Evolutionary conservation across 352 stramenopile genomes (phyloP).

Genomic region (Pythium chondricola): DNA sequence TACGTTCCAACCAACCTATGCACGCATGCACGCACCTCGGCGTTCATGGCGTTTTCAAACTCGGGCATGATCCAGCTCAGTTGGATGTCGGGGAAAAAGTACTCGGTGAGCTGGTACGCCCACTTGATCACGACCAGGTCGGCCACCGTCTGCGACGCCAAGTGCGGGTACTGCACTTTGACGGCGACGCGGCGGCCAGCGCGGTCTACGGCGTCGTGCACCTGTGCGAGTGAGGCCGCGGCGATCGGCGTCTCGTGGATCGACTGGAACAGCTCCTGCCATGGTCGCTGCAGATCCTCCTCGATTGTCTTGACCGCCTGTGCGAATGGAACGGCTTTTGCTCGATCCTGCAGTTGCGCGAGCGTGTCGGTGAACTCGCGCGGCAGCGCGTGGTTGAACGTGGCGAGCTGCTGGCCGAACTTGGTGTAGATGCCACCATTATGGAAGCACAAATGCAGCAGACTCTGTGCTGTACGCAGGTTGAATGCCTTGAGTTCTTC

Average conservation of each 20-base stretch:
- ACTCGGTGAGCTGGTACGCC: slow-evolving; percentile 54
- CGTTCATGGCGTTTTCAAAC: slow-evolving; percentile 76
- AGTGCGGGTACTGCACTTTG: slow-evolving; percentile 93
- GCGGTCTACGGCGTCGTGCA: slow-evolving; percentile 90
- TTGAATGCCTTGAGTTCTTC: slow-evolving; percentile 55
- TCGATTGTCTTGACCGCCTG: slow-evolving; percentile 44
- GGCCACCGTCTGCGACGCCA: slow-evolving; percentile 71
- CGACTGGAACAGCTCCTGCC: slow-evolving; percentile 82
- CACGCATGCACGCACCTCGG: slow-evolving; percentile 54
- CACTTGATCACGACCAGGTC: slow-evolving; percentile 73
- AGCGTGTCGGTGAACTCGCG: slow-evolving; percentile 92
- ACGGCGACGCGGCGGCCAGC: slow-evolving; percentile 90
- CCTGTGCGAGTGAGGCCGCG: slow-evolving; percentile 94
- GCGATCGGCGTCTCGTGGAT: slow-evolving; percentile 93
- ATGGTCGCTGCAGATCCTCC: slow-evolving; percentile 50
- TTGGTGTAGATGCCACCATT: slow-evolving; percentile 98
- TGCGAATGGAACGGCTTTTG: slow-evolving; percentile 64
- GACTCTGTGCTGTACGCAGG: slow-evolving; percentile 73
- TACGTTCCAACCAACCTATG: background rate
- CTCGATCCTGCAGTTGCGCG: slow-evolving; percentile 88
- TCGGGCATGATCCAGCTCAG: slow-evolving; percentile 95
- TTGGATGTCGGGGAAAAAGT: slow-evolving; percentile 89
- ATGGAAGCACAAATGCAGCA: slow-evolving; percentile 87
- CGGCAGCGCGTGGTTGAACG: slow-evolving; percentile 95
- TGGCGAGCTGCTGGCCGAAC: slow-evolving; percentile 95